Percentiles rank a stretch among this genome's conserved stretches.
Conservation (phyloP, 495 filamentous ascomycete genomes). For the Platismatia glauca region DNA sequence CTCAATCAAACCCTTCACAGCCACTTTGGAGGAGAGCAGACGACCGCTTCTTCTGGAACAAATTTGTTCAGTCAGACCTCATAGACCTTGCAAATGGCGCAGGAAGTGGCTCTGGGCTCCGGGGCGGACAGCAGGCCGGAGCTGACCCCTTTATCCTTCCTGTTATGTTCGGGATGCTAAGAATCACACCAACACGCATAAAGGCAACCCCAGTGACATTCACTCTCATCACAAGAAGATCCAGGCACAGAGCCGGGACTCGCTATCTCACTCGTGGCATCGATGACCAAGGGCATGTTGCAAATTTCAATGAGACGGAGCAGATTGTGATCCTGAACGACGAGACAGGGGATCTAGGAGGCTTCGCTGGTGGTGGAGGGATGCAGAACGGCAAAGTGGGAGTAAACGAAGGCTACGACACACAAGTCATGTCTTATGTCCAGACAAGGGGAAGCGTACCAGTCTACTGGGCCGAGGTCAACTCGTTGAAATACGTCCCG, state of each 20-base stretch:
- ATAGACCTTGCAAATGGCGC: slow-evolving; percentile 67
- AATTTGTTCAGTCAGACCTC: slow-evolving; percentile 79
- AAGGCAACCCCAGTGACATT: slow-evolving; percentile 77
- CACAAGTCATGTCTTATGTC: slow-evolving; percentile 85
- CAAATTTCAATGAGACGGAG: slow-evolving; percentile 98
- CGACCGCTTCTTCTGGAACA: slow-evolving; percentile 98
- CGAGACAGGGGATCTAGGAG: slow-evolving; percentile 58
- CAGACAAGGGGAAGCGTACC: slow-evolving; percentile 94
- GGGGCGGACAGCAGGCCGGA: slow-evolving; percentile 59
- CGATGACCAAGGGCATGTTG: slow-evolving; percentile 85
- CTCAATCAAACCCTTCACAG: slow-evolving; percentile 52
- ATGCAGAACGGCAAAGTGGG: slow-evolving; percentile 62
- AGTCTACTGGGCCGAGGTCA: slow-evolving; percentile 91
- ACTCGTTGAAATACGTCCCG: slow-evolving; percentile 79
- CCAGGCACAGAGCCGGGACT: slow-evolving; percentile 78
- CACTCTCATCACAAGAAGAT: slow-evolving; percentile 77
- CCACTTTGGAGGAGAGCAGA: slow-evolving; percentile 90
- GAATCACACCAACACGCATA: slow-evolving; percentile 70
- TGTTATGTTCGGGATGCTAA: slow-evolving; percentile 88
- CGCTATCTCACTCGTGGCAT: slow-evolving; percentile 90
- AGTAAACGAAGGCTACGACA: slow-evolving; percentile 52
- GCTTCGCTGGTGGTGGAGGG: slow-evolving; percentile 67
- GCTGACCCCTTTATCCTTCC: slow-evolving; percentile 92
- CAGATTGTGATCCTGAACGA: slow-evolving; percentile 85
- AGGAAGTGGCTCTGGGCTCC: slow-evolving; percentile 28